Evolutionary conservation across 305 asterid genomes (phyloP).

Genomic region (Andrographis paniculata): DNA sequence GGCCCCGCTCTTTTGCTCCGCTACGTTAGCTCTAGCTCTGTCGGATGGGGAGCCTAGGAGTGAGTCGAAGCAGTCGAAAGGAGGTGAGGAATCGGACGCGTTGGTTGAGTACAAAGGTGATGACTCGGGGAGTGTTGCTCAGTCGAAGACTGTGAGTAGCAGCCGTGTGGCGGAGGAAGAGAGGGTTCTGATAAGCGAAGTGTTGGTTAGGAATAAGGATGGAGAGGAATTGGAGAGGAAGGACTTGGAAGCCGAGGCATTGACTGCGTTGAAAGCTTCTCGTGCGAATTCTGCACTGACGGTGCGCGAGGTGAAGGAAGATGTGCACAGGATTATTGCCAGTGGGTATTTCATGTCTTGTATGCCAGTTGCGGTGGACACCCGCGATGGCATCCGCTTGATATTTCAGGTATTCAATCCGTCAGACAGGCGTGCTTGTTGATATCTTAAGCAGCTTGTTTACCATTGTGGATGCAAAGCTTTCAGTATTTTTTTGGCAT

Average conservation of each 20-base stretch:
- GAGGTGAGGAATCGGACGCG: conserved; percentile 23
- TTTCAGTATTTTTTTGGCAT: no score
- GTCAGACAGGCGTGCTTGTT: not conserved
- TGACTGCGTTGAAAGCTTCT: conserved; percentile 78
- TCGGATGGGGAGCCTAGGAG: conserved; percentile 31
- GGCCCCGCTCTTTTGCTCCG: conserved; percentile 51
- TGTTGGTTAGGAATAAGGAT: conserved; percentile 75
- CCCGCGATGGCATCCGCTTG: conserved; percentile 88
- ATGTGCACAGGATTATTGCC: conserved; percentile 79
- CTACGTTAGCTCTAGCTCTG: conserved; percentile 41
- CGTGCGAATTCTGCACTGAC: conserved; percentile 83
- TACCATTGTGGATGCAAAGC: no score
- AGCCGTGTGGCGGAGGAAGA: conserved; percentile 55
- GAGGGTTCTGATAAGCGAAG: conserved; percentile 86
- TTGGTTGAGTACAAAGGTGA: conserved; percentile 28
- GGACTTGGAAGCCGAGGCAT: conserved; percentile 80
- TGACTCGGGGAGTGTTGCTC: conserved; percentile 30
- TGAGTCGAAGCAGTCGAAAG: conserved; percentile 19
- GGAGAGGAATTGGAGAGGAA: conserved; percentile 90
- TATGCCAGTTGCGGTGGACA: conserved; percentile 95
- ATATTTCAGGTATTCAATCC: conserved; percentile 60
- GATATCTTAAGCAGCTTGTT: no score
- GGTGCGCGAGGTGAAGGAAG: conserved; percentile 87
- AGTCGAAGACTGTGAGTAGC: conserved; percentile 37
- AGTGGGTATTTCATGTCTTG: conserved; percentile 92